Evolutionary conservation across 306 rosid genomes (phyloP).

Genomic region (Cicer bijugum): DNA sequence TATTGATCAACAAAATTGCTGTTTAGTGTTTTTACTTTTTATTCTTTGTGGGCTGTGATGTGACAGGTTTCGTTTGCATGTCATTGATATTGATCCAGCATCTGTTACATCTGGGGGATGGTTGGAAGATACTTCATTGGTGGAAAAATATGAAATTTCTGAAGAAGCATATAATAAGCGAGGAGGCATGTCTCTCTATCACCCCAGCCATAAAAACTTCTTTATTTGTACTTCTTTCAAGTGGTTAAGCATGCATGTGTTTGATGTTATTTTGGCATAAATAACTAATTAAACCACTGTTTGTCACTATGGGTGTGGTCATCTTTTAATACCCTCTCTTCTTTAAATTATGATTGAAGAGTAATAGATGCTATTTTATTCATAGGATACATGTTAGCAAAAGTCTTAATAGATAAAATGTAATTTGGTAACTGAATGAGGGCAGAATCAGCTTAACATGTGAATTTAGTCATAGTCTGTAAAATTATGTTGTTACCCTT

Average conservation of each 20-base stretch:
- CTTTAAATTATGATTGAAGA: slow-evolving; percentile 3
- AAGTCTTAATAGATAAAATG: slow-evolving; percentile 1
- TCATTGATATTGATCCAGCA: slow-evolving; percentile 82
- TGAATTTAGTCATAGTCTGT: slow-evolving; percentile 7
- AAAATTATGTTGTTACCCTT: slow-evolving; percentile 5
- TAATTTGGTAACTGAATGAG: slow-evolving; percentile 4
- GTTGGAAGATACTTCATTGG: slow-evolving; percentile 94
- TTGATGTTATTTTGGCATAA: slow-evolving; percentile 35
- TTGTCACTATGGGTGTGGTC: neutral
- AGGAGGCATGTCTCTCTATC: slow-evolving; percentile 54
- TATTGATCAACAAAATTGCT: slow-evolving; percentile 20
- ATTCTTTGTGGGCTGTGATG: slow-evolving; percentile 5
- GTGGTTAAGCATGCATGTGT: slow-evolving; percentile 5
- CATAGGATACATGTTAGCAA: slow-evolving; percentile 4
- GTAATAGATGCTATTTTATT: neutral
- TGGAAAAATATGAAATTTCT: slow-evolving; percentile 80
- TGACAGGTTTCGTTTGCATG: slow-evolving; percentile 72
- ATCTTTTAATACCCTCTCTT: neutral
- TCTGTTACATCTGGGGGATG: slow-evolving; percentile 95
- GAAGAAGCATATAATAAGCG: slow-evolving; percentile 83
- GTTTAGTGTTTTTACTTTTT: slow-evolving; percentile 33
- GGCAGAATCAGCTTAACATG: slow-evolving; percentile 5
- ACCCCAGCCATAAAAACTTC: neutral
- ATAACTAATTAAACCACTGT: neutral
- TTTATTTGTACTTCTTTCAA: neutral